Evolutionary conservation across 192 early-diverging fungal species (phyloP), one percentile per base, ranked within the genome.

Genomic region (Powellomyces hirtus): DNA sequence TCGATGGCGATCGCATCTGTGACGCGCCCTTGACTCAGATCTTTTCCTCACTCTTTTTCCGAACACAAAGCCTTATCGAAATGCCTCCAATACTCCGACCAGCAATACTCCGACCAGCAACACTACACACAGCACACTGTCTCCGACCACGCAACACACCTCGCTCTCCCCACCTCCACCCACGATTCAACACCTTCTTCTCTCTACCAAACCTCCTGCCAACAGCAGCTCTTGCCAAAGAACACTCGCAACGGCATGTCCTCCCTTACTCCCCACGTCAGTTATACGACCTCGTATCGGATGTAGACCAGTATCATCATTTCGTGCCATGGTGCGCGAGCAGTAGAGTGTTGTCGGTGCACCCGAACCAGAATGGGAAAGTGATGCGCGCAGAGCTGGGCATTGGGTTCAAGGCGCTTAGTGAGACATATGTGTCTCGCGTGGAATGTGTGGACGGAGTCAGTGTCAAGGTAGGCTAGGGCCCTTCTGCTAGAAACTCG

Each of bases 241-340:
- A 31, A 5, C 35, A 67, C 60, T 20, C 33, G 10, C 52, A 75
- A 59, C 22, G 36, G 8, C 46, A 69, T 10, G 14, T 65, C 14
- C 53, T 79, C 53, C 89, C 90, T n/a, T 90, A 87, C 76, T 84
- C 90, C 6, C 88, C 83, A 44, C 75, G 81, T 44, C 89, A 97
- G 74, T 79, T 97, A 38, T 97, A 88, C 71, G 81, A 84, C 36
- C 75, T 97, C 7, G 91, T 94, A 8, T 75, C 92, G 13, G 91
- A 94, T 77, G 87, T 95, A 4, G 82, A 89, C 56, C 78, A 88
- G 26, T 97, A 97, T 75, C 64, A 85, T 36, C 73, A 79, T 36
- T 97, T 94, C 79, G 80, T 97, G 56, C 95, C 93, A 4, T 90
- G 88, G 84, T 93, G 92, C 73, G 84, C 84, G 5, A 68, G 71